Percentiles rank a stretch among this genome's conserved stretches.
These are phyloP conservation scores for Pisolithus thermaeus DNA, from an alignment of 1,284 basidiomycete genomes.

Conservation along the genomic window DNA sequence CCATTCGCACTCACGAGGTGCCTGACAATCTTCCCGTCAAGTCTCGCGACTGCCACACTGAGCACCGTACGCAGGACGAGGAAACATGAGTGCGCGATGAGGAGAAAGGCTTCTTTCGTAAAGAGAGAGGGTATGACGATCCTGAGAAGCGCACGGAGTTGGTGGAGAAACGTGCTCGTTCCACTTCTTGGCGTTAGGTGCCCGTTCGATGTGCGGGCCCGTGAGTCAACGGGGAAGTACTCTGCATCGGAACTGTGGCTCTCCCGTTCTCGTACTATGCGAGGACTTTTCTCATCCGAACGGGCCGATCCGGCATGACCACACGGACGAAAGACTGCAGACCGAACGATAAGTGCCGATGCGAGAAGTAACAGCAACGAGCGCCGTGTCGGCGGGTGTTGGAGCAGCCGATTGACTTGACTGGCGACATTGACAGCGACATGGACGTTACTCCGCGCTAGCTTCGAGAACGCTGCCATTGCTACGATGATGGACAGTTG, in stretches of 20 bases:
- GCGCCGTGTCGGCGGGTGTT: conserved; percentile 1
- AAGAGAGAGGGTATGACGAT: conserved; percentile 71
- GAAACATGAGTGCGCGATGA: conserved; percentile 82
- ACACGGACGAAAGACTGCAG: conserved; percentile 13
- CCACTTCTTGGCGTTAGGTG: conserved; percentile 26
- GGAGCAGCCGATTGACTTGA: background rate
- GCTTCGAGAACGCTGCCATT: conserved; percentile 23
- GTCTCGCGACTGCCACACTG: conserved; percentile 80
- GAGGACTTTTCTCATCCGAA: conserved; percentile 1
- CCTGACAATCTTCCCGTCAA: conserved; percentile 88
- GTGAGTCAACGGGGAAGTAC: conserved; percentile 50
- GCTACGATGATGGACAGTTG: conserved; percentile 22
- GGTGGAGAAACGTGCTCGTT: conserved; percentile 56
- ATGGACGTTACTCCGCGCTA: background rate
- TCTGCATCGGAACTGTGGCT: conserved; percentile 43
- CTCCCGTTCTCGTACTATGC: conserved; percentile 35
- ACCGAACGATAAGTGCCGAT: conserved; percentile 19
- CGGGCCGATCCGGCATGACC: background rate
- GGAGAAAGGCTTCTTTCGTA: conserved; percentile 74
- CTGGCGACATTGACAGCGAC: background rate
- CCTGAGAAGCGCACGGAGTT: conserved; percentile 71
- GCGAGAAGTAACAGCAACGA: conserved; percentile 16
- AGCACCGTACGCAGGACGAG: conserved; percentile 83
- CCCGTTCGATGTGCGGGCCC: conserved; percentile 44
- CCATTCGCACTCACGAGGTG: conserved; percentile 88